Evolutionary conservation across 2,329 filamentous ascomycete species (phyloP).

Genomic region (Eurotiales sp.): DNA sequence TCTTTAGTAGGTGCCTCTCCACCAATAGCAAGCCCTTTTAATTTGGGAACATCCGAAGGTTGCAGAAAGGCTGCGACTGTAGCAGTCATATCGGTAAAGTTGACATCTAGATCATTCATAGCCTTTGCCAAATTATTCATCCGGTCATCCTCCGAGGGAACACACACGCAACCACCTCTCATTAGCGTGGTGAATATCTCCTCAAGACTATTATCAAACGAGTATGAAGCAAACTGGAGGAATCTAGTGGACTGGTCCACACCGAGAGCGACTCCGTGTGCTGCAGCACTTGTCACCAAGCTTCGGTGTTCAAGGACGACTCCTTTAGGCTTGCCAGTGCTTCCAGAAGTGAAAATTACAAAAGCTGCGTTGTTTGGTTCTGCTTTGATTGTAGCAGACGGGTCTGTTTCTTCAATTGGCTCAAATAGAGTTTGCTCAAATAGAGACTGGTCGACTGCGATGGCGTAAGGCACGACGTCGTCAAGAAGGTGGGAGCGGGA

Average conservation of each 20-base stretch:
- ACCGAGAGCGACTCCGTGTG: conserved; percentile 42
- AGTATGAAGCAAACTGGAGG: conserved; percentile 55
- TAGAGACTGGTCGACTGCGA: conserved; percentile 23
- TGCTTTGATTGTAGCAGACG: conserved; percentile 12
- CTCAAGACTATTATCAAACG: conserved; percentile 53
- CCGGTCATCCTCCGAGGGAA: conserved; percentile 51
- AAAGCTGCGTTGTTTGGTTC: conserved; percentile 44
- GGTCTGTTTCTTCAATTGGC: neutral
- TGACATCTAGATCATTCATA: conserved; percentile 50
- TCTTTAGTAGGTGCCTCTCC: conserved; percentile 42
- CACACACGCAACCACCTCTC: conserved; percentile 57
- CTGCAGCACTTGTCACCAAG: conserved; percentile 47
- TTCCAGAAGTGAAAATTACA: conserved; percentile 58
- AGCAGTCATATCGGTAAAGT: conserved; percentile 58
- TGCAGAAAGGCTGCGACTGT: conserved; percentile 51
- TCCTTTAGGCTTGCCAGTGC: conserved; percentile 52
- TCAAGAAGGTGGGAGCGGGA: conserved; percentile 34
- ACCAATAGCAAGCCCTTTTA: conserved; percentile 40
- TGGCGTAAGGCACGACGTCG: conserved; percentile 38
- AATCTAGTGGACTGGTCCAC: conserved; percentile 54
- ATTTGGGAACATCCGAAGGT: conserved; percentile 22
- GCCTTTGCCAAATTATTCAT: conserved; percentile 22
- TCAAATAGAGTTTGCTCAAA: conserved; percentile 19
- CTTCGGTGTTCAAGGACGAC: conserved; percentile 60
- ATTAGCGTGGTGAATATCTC: conserved; percentile 55